phyloP scores from a whole-genome alignment of 495 filamentous ascomycete species.

The Penicillium odoratum region DNA sequence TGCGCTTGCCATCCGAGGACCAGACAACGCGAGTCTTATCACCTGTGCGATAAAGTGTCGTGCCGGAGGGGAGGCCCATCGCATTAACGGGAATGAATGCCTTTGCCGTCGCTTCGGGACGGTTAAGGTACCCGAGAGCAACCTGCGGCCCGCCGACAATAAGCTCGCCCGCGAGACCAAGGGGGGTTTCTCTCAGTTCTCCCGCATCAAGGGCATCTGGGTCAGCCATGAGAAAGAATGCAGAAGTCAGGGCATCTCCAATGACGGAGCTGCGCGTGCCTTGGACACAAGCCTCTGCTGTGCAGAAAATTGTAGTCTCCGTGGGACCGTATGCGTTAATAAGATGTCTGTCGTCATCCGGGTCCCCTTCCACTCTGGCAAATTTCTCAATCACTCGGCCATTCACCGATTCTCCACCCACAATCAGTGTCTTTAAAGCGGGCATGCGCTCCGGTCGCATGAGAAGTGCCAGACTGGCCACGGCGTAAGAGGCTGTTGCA shows the following conservation, averaged over 20 bases:
- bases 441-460: slow-evolving; percentile 14
- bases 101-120: slow-evolving; percentile 34
- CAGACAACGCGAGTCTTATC: slow-evolving; percentile 61
- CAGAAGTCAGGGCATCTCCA: slow-evolving; percentile 32
- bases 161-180: slow-evolving; percentile 47
- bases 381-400: slow-evolving; percentile 32
- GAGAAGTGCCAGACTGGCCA: slow-evolving; percentile 21
- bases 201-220: slow-evolving; percentile 18
- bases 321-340: slow-evolving; percentile 39
- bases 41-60: slow-evolving; percentile 69
- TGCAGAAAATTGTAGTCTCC: slow-evolving; percentile 35
- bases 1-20: slow-evolving; percentile 38
- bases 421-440: slow-evolving; percentile 30
- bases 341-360: slow-evolving; percentile 13
- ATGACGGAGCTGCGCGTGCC: slow-evolving; percentile 35
- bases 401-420: slow-evolving; percentile 35
- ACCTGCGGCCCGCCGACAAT: slow-evolving; percentile 47
- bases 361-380: not conserved
- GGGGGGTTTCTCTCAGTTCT: slow-evolving; percentile 33
- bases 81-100: slow-evolving; percentile 41
- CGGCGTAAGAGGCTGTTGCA: slow-evolving; percentile 4
- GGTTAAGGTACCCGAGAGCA: slow-evolving; percentile 46
- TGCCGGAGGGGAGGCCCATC: slow-evolving; percentile 61
- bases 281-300: slow-evolving; percentile 26
- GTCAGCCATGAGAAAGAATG: slow-evolving; percentile 29